Base-by-base conservation (phyloP, 108 stramenopile genomes). In the Schizochytrium sp. region DNA sequence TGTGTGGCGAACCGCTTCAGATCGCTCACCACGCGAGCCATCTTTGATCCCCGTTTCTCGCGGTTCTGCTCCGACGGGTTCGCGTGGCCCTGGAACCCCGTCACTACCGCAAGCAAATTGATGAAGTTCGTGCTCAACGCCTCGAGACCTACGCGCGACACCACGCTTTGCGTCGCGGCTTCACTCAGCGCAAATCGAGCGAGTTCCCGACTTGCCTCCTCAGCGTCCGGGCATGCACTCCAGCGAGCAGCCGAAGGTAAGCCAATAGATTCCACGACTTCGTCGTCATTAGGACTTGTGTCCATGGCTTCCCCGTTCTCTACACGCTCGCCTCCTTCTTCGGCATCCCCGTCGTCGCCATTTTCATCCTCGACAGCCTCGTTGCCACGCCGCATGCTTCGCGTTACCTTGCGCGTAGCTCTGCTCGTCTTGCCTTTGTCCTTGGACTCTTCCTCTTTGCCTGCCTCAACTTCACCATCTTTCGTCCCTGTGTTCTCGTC, bases 11-110 rank as follows among this genome's bases (percentile, higher is more conserved):
- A 57, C 0, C 4, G 34, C 87, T 58, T 25, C 6, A 87, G 25
- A 44, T 58, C 53, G 58, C 43, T 25, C 44, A 88, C 72, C 34
- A 83, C 69, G 5, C 28, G 60, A 69, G 92, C 90, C 92, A 89
- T 72, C 63, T 29, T 89, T 44, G n/a, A 93, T 92, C 60, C 93
- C 91, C 5, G 90, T 71, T 58, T 91, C 92, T 16, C 91, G 72
- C 90, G 88, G 48, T 53, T 88, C 69, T 91, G 69, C n/a, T 93
- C 89, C 72, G 92, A 91, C 45, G 43, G 57, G 6, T 93, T 44
- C 47, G 23, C 71, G 71, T 28, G 16, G 3, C 29, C 21, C 21
- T 76, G 72, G 6, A 93, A 90, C 6, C 83, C 45, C 3, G 87
- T 87, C 19, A 93, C 83, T 72, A 92, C 92, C 58, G 76, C 90